Base-by-base conservation (phyloP, 108 stramenopile genomes). In the Cyclostephanos tholiformis region DNA sequence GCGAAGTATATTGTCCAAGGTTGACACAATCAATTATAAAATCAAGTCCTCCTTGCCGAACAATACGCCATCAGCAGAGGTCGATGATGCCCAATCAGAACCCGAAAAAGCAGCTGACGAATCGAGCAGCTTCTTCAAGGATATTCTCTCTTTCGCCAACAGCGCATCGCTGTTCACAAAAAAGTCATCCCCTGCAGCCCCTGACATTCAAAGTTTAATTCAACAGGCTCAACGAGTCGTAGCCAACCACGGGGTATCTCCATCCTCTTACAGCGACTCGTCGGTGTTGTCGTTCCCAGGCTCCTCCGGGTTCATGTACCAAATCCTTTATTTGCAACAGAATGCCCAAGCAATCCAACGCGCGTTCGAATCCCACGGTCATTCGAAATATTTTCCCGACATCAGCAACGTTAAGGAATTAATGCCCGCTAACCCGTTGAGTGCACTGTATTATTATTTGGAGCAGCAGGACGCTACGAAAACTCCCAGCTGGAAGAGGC, bases 401-500 rank as follows among this genome's bases (percentile, higher is more conserved):
- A 51, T 64, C 44, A 27, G 44, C 51, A 7, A 67, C 16, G 25
- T 57, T 41, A 57, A 63, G 44, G 64, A 74, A 10, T 41, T 65
- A 23, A 30, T 65, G 64, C 53, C 62, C 62, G 35, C 64, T 1
- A 41, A 51, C 6, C 50, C 48, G 12, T 43, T 79, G 1, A 60
- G 69, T 0, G 66, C 77, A 16, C 10, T 79, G 16, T 53, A 66
- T 49, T 95, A 95, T 76, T 95, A 88, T 67, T 63, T 95, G 46
- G 94, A 95, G 65, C 43, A 74, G 6, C 73, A 90, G 70, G 94
- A 95, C 63, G 85, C 88, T 16, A 56, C 67, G 4, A 89, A 88
- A 65, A 95, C 89, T 55, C 91, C 91, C 14, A 86, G 86, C 51
- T 92, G 88, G 88, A 91, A 91, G 66, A 82, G 91, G 14, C 69